Evolutionary conservation across 1,284 basidiomycete genomes (phyloP).

Genomic region (Microbotryomycetes sp.): DNA sequence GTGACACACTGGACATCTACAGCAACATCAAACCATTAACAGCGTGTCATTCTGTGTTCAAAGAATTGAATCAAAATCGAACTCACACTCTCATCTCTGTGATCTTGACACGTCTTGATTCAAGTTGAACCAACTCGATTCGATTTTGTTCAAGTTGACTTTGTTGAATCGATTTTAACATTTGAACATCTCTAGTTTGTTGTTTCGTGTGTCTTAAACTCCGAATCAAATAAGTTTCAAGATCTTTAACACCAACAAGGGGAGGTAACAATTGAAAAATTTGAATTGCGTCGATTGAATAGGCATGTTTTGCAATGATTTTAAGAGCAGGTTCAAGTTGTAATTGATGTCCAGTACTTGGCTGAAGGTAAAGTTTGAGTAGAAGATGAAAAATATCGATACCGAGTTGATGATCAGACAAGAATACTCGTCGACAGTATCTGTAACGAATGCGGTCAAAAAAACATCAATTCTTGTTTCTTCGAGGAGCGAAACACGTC

Average conservation of each 20-base stretch:
- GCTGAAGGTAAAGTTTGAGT: slow-evolving; percentile 78
- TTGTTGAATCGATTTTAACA: slow-evolving; percentile 62
- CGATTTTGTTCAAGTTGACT: slow-evolving; percentile 67
- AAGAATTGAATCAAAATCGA: slow-evolving; percentile 6
- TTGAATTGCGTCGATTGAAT: slow-evolving; percentile 68
- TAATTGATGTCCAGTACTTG: slow-evolving; percentile 46
- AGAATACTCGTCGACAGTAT: slow-evolving; percentile 77
- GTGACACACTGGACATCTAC: slow-evolving; percentile 88
- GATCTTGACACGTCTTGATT: slow-evolving; percentile 78
- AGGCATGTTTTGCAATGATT: slow-evolving; percentile 74
- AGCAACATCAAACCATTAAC: no score
- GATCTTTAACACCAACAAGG: slow-evolving; percentile 69
- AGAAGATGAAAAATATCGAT: slow-evolving; percentile 69
- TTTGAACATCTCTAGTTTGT: slow-evolving; percentile 56
- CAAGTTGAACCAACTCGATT: slow-evolving; percentile 62
- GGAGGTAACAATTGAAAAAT: slow-evolving; percentile 82
- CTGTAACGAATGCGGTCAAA: slow-evolving; percentile 45
- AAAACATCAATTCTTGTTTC: slow-evolving; percentile 5
- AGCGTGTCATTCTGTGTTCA: no score
- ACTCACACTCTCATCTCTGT: slow-evolving; percentile 82
- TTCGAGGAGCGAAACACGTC: no score
- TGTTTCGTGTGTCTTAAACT: slow-evolving; percentile 56
- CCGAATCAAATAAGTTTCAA: slow-evolving; percentile 70
- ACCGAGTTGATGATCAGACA: slow-evolving; percentile 50
- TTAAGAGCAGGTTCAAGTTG: slow-evolving; percentile 71